phyloP scores from a whole-genome alignment of 345 rosid species.

The Acer campestre region DNA sequence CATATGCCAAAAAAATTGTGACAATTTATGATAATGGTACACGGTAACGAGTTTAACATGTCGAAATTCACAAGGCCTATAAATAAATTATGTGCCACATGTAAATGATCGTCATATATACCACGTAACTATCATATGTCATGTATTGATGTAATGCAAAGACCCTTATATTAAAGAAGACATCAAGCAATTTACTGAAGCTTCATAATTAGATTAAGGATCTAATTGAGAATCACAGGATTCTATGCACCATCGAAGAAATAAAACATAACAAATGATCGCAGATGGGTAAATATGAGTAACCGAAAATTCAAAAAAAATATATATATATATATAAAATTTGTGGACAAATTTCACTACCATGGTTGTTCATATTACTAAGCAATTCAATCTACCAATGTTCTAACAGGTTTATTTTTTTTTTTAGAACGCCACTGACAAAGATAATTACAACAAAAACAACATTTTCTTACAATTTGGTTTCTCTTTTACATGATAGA shows the following conservation, averaged over 20 bases:
- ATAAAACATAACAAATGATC: not conserved
- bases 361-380: not conserved
- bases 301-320: too few relatives aligned
- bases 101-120: not conserved
- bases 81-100: not conserved
- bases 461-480: too few relatives aligned
- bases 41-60: not conserved
- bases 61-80: not conserved
- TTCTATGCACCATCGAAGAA: not conserved
- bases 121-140: not conserved
- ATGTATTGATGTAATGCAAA: not conserved
- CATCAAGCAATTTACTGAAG: not conserved
- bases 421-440: too few relatives aligned
- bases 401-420: not conserved
- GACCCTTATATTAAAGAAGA: not conserved
- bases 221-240: not conserved
- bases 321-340: too few relatives aligned
- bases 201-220: not conserved
- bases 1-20: not conserved
- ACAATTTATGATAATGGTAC: not conserved
- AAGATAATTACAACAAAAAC: not conserved
- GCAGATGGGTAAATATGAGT: too few relatives aligned
- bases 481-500: not conserved
- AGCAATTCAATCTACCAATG: not conserved
- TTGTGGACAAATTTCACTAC: not conserved